Percentiles rank a stretch among this genome's conserved stretches.
phyloP scores from a whole-genome alignment of 352 stramenopile species.

The Peronospora destructor region DNA sequence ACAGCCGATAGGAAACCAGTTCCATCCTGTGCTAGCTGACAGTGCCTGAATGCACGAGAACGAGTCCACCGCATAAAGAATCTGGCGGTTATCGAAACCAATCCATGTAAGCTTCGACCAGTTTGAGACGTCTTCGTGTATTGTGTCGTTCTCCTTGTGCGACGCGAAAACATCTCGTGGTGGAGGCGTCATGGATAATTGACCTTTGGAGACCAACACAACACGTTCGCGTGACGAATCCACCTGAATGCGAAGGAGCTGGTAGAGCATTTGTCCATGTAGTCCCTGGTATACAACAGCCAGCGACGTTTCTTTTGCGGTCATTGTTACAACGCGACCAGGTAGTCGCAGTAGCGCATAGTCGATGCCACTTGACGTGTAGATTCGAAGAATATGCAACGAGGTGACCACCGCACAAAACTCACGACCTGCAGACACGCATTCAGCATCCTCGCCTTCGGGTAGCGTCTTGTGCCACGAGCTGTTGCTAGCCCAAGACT shows the following conservation, averaged over 20 bases:
- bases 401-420: conserved; percentile 76
- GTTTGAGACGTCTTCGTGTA: conserved; percentile 34
- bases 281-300: conserved; percentile 64
- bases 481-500: conserved; percentile 76
- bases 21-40: conserved; percentile 39
- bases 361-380: conserved; percentile 56
- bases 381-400: conserved; percentile 64
- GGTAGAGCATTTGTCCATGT: conserved; percentile 40
- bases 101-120: conserved; percentile 66
- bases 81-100: conserved; percentile 64
- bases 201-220: conserved; percentile 34
- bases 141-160: conserved; percentile 54
- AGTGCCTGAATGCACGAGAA: conserved; percentile 60
- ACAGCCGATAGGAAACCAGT: conserved; percentile 72
- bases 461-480: conserved; percentile 71
- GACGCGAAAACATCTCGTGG: conserved; percentile 59
- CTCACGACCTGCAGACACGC: conserved; percentile 46
- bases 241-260: conserved; percentile 47
- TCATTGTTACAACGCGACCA: conserved; percentile 69
- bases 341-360: conserved; percentile 57
- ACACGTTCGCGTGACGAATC: conserved; percentile 38
- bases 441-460: conserved; percentile 65
- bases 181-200: conserved; percentile 53
- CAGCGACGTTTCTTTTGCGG: conserved; percentile 41
- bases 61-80: conserved; percentile 71